Evolutionary conservation across 2,329 filamentous ascomycete genomes (phyloP).

Genomic region (Colletotrichum sp.): DNA sequence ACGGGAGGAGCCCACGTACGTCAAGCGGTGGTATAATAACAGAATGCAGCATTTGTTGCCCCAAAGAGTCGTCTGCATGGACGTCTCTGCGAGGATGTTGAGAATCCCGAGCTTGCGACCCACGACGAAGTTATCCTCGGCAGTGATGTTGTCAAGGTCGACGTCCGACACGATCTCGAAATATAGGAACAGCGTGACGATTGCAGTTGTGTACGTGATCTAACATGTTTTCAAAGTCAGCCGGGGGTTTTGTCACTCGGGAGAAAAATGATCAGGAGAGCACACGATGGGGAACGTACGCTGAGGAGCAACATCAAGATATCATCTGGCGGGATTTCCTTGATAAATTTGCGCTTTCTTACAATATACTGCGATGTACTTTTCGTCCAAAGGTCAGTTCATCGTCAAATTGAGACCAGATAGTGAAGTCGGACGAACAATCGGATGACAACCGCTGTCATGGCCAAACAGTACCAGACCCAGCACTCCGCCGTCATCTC

Average conservation of each 20-base stretch:
- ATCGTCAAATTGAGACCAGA: background rate
- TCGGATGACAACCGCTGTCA: background rate
- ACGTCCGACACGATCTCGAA: background rate
- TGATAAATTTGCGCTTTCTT: slow-evolving; percentile 8
- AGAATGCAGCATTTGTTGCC: slow-evolving; percentile 18
- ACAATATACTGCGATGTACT: slow-evolving; percentile 11
- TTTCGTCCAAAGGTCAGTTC: background rate
- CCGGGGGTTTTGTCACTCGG: background rate
- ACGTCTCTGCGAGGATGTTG: slow-evolving; percentile 8
- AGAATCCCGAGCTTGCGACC: slow-evolving; percentile 1
- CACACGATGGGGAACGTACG: background rate
- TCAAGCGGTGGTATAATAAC: slow-evolving; percentile 3
- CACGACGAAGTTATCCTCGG: background rate
- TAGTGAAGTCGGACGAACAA: background rate
- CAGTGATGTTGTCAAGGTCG: background rate
- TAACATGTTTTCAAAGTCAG: background rate
- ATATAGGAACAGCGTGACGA: background rate
- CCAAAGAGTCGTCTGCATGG: slow-evolving; percentile 19
- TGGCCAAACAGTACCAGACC: slow-evolving; percentile 1
- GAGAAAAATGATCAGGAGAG: background rate
- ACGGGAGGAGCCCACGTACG: background rate
- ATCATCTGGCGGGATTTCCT: slow-evolving; percentile 7
- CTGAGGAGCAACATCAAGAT: slow-evolving; percentile 1
- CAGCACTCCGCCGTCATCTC: slow-evolving; percentile 8
- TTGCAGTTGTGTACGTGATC: background rate